A percentile compares a stretch with the other conserved stretches of the same genome.
phyloP scores from a whole-genome alignment of 495 filamentous ascomycete species.

The Pyrenula massariospora region DNA sequence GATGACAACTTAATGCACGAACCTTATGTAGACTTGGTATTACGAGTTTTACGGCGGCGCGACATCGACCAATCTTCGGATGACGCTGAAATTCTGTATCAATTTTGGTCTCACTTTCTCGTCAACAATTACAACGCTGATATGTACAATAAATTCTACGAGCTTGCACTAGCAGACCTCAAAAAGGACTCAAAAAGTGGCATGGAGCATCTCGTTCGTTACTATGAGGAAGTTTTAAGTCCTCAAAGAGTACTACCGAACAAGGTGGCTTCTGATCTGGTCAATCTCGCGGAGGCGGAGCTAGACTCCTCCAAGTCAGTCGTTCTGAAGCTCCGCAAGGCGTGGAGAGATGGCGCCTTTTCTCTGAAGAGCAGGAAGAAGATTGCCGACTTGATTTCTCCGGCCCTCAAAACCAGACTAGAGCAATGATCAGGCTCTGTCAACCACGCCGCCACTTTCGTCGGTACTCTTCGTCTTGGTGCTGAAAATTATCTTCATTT shows the following conservation, averaged over 20 bases:
- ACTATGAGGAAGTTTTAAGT: slow-evolving; percentile 43
- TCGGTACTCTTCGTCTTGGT: no score
- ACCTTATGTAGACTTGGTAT: background rate
- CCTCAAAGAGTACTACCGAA: slow-evolving; percentile 35
- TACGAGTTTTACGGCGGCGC: background rate
- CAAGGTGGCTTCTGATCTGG: slow-evolving; percentile 39
- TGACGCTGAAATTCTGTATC: slow-evolving; percentile 57
- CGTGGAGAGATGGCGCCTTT: slow-evolving; percentile 41
- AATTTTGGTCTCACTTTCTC: slow-evolving; percentile 72
- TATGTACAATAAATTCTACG: slow-evolving; percentile 74
- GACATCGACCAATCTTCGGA: background rate
- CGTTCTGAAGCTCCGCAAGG: slow-evolving; percentile 35
- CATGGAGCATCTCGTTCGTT: slow-evolving; percentile 42
- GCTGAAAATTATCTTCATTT: slow-evolving; percentile 6
- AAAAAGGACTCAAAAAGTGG: slow-evolving; percentile 36
- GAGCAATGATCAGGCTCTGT: slow-evolving; percentile 29
- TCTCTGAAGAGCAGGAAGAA: slow-evolving; percentile 45
- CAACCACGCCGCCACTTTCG: no score
- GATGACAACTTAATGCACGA: background rate
- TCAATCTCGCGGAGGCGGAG: slow-evolving; percentile 33
- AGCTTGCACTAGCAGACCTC: slow-evolving; percentile 56
- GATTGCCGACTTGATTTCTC: slow-evolving; percentile 31
- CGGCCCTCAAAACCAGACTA: slow-evolving; percentile 26
- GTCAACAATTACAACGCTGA: slow-evolving; percentile 60
- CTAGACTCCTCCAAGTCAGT: slow-evolving; percentile 22